phyloP scores from a whole-genome alignment of 192 early-diverging fungal species.

The Paraglomus occultum region DNA sequence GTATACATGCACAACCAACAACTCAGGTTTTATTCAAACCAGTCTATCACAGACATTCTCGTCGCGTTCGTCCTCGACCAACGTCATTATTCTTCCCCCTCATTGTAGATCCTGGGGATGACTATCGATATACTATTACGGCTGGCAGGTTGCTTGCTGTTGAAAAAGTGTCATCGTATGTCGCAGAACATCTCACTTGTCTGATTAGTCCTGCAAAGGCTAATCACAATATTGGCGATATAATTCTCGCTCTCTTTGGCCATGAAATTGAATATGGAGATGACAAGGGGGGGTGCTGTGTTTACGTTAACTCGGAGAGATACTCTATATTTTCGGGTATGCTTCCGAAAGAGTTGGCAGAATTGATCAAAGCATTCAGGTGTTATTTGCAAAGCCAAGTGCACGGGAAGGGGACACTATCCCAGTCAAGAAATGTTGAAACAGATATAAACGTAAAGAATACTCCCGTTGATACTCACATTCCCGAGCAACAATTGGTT shows the following conservation, averaged over 20 bases:
- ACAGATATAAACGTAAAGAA: no score
- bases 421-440: no score
- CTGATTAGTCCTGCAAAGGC: constrained; percentile 5
- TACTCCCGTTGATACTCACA: no score
- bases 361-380: constrained; percentile 12
- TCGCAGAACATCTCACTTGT: constrained; percentile 25
- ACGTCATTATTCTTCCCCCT: constrained; percentile 22
- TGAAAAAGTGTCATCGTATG: constrained; percentile 16
- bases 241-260: constrained; percentile 15
- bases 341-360: background rate
- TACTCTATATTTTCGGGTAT: constrained; percentile 14
- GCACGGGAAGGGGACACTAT: no score
- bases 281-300: background rate
- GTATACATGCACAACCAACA: constrained; percentile 5
- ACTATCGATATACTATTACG: constrained; percentile 1
- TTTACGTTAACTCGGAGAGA: constrained; percentile 6
- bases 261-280: background rate
- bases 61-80: background rate
- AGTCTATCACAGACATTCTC: background rate
- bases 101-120: background rate
- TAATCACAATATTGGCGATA: constrained; percentile 7
- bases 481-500: no score
- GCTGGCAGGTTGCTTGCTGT: constrained; percentile 16
- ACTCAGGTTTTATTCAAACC: background rate
- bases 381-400: constrained; percentile 3